Percentiles rank a stretch among this genome's conserved stretches.
These are phyloP conservation scores for Spinacia oleracea DNA, from an alignment of 179 eudicot genomes.

Conservation along the genomic window DNA sequence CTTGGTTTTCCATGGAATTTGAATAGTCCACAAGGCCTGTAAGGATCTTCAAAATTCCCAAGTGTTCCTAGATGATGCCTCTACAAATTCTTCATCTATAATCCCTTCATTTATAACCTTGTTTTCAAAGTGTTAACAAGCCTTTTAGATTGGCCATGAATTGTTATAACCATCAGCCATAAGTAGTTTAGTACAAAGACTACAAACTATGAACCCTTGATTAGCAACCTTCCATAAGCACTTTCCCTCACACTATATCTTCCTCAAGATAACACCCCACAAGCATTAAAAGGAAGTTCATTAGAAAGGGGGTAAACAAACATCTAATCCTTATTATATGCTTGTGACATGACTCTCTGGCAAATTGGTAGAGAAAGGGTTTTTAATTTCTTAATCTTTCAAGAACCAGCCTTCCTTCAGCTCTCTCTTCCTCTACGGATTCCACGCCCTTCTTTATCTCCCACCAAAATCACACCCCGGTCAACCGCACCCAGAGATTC, in stretches of 20 bases:
- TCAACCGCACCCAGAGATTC: neutral
- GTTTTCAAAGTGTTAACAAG: neutral
- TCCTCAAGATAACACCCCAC: neutral
- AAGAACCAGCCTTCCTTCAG: neutral
- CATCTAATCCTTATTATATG: neutral
- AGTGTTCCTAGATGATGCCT: neutral
- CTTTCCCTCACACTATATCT: neutral
- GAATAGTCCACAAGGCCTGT: neutral
- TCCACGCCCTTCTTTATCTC: neutral
- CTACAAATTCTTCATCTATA: neutral
- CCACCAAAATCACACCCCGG: neutral
- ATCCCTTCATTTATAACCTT: neutral
- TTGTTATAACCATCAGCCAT: neutral
- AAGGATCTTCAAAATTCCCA: neutral
- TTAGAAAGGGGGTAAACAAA: neutral
- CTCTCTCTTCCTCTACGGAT: neutral
- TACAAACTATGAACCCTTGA: neutral
- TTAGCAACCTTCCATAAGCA: neutral
- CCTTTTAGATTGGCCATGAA: neutral
- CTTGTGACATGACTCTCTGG: neutral
- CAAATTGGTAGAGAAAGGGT: neutral
- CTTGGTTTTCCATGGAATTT: neutral
- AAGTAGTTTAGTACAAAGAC: neutral
- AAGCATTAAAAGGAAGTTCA: neutral
- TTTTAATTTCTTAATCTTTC: neutral